These are phyloP conservation scores for Penicillium roqueforti DNA, from an alignment of 495 filamentous ascomycete species.

Conservation along the genomic window DNA sequence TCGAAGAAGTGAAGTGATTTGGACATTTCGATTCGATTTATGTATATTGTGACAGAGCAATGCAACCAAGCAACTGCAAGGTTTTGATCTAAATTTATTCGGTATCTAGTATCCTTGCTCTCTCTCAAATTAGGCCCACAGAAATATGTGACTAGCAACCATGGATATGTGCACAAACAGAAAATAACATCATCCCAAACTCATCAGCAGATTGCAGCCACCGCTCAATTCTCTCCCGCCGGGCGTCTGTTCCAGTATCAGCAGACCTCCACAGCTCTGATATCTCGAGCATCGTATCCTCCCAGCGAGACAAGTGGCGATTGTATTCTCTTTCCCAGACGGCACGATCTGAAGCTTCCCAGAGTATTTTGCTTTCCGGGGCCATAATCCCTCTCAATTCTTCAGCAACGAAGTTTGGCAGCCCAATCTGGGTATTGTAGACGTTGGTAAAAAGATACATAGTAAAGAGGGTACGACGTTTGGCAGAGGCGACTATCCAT, in stretches of 20 bases:
- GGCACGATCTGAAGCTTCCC: conserved; percentile 31
- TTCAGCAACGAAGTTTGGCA: conserved; percentile 41
- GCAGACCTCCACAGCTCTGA: conserved; percentile 39
- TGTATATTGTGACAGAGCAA: background rate
- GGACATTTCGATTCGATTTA: no score
- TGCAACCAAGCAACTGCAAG: background rate
- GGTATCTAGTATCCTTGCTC: background rate
- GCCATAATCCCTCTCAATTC: conserved; percentile 34
- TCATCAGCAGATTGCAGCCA: conserved; percentile 28
- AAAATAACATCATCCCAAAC: conserved; percentile 33
- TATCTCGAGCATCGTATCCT: conserved; percentile 35
- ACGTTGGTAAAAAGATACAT: conserved; percentile 50
- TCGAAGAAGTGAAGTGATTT: background rate
- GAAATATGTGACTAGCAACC: conserved; percentile 18
- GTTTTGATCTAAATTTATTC: background rate
- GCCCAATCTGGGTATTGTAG: conserved; percentile 32
- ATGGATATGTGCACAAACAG: conserved; percentile 27
- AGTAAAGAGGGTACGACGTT: conserved; percentile 41
- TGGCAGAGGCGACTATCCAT: conserved; percentile 46
- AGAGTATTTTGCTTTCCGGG: conserved; percentile 33
- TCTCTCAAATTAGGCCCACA: background rate
- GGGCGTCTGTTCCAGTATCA: conserved; percentile 11
- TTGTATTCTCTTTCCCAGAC: conserved; percentile 41
- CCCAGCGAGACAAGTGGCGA: conserved; percentile 34
- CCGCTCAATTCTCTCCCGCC: conserved; percentile 20